phyloP scores from a whole-genome alignment of 176 grass and related monocot genomes.

The Cenchrus purpureus region DNA sequence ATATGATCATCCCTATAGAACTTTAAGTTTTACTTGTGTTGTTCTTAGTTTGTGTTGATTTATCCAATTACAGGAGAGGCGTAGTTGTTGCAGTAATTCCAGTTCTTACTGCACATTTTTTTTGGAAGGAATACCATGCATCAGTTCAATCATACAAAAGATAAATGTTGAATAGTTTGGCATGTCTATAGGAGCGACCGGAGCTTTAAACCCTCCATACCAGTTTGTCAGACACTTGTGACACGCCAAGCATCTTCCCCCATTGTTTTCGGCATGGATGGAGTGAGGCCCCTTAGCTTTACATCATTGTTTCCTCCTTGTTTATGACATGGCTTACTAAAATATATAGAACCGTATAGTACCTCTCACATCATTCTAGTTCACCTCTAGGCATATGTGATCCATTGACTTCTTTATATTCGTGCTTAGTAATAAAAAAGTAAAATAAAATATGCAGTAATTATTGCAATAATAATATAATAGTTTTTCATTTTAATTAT shows the following conservation, averaged over 20 bases:
- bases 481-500: neutral
- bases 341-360: too few relatives aligned
- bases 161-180: neutral
- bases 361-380: too few relatives aligned
- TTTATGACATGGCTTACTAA: too few relatives aligned
- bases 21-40: neutral
- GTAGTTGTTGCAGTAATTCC: neutral
- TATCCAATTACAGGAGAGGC: neutral
- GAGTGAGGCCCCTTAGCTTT: too few relatives aligned
- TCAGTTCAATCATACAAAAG: neutral
- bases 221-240: neutral
- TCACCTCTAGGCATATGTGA: too few relatives aligned
- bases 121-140: neutral
- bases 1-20: conserved; percentile 27
- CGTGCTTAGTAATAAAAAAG: neutral
- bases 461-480: neutral
- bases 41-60: neutral
- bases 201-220: neutral
- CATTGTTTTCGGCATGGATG: neutral
- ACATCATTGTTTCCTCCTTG: neutral
- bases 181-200: neutral
- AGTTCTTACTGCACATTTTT: neutral
- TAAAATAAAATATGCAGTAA: too few relatives aligned
- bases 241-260: neutral
- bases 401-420: neutral